These are phyloP conservation scores for Naegleria gruberi DNA, from an alignment of 208 protist species.

Conservation along the genomic window DNA sequence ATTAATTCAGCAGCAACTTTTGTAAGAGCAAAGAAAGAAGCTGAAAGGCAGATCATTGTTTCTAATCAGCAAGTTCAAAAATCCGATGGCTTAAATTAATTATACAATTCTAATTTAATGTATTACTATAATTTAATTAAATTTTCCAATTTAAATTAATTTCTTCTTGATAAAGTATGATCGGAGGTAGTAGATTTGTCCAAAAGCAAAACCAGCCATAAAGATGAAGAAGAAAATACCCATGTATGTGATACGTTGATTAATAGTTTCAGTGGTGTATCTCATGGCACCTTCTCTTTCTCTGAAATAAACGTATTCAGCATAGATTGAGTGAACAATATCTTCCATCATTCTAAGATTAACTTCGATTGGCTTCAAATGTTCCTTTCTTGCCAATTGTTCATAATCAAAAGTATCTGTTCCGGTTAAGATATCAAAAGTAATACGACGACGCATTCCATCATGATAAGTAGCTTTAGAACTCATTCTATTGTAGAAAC, in stretches of 20 bases:
- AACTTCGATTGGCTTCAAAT: slow-evolving; percentile 75
- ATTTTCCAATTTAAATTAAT: slow-evolving; percentile 14
- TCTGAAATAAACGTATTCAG: slow-evolving; percentile 71
- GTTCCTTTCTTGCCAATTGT: slow-evolving; percentile 59
- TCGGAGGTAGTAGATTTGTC: slow-evolving; percentile 19
- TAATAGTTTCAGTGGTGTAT: slow-evolving; percentile 55
- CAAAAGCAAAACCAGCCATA: not conserved
- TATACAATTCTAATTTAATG: too few species aligned
- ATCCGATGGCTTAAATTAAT: too few species aligned
- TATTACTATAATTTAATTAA: not conserved
- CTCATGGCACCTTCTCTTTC: slow-evolving; percentile 70
- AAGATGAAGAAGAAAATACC: not conserved
- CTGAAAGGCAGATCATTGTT: not conserved
- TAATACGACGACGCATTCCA: not conserved
- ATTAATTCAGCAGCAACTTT: not conserved
- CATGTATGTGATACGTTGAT: not conserved
- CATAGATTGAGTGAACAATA: slow-evolving; percentile 60
- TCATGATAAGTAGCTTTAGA: not conserved
- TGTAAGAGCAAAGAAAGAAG: not conserved
- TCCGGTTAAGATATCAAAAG: slow-evolving; percentile 15
- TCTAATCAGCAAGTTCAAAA: too few species aligned
- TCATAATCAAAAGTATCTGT: slow-evolving; percentile 58
- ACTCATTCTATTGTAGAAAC: slow-evolving; percentile 9
- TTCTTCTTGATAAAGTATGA: slow-evolving; percentile 28
- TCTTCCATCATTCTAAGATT: slow-evolving; percentile 74